These are phyloP conservation scores for Aspergillus puulaauensis DNA, from an alignment of 2,329 filamentous ascomycete species.

Conservation along the genomic window DNA sequence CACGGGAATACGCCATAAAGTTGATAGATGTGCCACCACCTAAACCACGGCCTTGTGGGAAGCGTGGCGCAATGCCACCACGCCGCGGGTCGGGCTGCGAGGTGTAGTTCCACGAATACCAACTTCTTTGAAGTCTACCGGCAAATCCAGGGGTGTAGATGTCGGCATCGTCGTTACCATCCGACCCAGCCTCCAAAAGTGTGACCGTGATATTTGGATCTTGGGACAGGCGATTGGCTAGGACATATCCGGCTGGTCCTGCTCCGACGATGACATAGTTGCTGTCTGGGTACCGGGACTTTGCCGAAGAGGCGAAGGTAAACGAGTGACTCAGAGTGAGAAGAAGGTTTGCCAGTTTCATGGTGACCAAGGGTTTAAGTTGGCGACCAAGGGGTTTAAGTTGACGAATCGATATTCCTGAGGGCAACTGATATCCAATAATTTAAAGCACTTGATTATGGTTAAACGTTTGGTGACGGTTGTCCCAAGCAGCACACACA, in stretches of 20 bases:
- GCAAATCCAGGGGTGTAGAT: slow-evolving; percentile 34
- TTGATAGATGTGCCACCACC: slow-evolving; percentile 60
- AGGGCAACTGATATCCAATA: too few relatives aligned
- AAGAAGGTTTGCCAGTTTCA: too few relatives aligned
- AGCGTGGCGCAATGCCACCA: neutral
- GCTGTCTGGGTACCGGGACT: neutral
- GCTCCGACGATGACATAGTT: slow-evolving; percentile 33
- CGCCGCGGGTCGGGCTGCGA: neutral
- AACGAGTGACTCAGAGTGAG: too few relatives aligned
- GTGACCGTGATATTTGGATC: slow-evolving; percentile 45
- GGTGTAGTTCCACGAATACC: neutral
- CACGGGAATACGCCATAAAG: slow-evolving; percentile 37
- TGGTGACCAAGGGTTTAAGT: too few relatives aligned
- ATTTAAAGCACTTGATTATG: too few relatives aligned
- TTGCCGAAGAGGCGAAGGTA: too few relatives aligned
- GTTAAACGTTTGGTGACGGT: too few relatives aligned
- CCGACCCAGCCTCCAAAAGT: slow-evolving; percentile 36
- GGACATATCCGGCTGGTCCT: slow-evolving; percentile 36
- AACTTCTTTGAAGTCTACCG: neutral
- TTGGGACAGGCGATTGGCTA: slow-evolving; percentile 55
- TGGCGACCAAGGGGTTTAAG: too few relatives aligned
- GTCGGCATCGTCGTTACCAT: slow-evolving; percentile 48
- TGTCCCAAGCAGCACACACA: too few relatives aligned
- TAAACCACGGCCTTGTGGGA: slow-evolving; percentile 55
- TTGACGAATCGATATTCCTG: too few relatives aligned